Conservation (phyloP, 441 rosid species). For the Kokia cookei region DNA sequence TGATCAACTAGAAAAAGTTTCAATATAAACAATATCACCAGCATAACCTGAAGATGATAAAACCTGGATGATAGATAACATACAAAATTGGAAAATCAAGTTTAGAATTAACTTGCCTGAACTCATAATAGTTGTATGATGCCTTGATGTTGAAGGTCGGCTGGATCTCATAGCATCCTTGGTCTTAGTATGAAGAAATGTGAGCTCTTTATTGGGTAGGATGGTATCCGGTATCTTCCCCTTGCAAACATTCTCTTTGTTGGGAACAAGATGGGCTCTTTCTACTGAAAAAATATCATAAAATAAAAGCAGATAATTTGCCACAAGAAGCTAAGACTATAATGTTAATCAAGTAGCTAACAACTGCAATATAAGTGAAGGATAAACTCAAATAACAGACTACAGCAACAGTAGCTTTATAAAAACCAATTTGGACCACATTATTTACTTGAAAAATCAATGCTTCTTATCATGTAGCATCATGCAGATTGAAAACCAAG, state of each 20-base stretch:
- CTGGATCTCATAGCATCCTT: constrained; percentile 1
- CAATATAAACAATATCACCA: neutral
- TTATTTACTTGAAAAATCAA: neutral
- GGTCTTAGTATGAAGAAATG: neutral
- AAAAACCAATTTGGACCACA: neutral
- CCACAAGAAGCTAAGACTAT: neutral
- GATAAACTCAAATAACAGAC: neutral
- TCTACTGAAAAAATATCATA: neutral
- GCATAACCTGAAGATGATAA: neutral
- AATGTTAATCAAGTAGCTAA: neutral
- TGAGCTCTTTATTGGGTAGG: constrained; percentile 4
- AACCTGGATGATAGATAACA: neutral
- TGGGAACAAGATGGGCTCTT: neutral
- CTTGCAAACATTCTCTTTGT: neutral
- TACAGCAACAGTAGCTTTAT: neutral
- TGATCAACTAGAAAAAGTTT: neutral
- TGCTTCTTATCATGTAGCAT: neutral
- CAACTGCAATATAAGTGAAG: neutral
- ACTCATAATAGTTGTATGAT: neutral
- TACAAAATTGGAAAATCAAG: neutral
- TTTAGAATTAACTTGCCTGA: constrained; percentile 14
- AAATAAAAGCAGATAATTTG: neutral
- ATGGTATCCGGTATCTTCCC: constrained; percentile 4
- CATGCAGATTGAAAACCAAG: neutral
- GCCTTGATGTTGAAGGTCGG: constrained; percentile 1